A percentile compares a stretch with the other conserved stretches of the same genome.
These are phyloP conservation scores for Colletotrichum karsti DNA, from an alignment of 2,329 filamentous ascomycete species.

Conservation along the genomic window DNA sequence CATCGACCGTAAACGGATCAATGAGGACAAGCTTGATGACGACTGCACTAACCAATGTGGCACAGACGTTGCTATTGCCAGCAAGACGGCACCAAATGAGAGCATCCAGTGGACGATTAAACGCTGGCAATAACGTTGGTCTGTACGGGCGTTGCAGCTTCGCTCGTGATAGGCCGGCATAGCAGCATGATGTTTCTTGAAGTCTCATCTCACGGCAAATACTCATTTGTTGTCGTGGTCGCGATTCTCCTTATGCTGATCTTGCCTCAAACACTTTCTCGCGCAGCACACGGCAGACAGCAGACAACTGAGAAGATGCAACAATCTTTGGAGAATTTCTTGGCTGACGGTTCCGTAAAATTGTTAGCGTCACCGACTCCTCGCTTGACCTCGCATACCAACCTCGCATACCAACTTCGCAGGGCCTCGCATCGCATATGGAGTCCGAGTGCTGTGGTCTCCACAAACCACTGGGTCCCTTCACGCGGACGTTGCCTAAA, in stretches of 20 bases:
- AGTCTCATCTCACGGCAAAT: neutral
- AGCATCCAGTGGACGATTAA: neutral
- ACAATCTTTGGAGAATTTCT: neutral
- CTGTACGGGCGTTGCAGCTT: neutral
- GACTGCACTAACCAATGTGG: neutral
- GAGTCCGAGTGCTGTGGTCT: neutral
- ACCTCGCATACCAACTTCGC: neutral
- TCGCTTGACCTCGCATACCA: neutral
- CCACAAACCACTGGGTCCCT: neutral
- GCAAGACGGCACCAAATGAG: neutral
- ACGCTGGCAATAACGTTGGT: neutral
- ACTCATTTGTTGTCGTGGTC: neutral
- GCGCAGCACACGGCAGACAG: neutral
- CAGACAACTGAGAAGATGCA: neutral
- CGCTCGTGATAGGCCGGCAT: neutral
- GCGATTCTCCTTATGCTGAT: neutral
- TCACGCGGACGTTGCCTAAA: neutral
- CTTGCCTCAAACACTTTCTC: neutral
- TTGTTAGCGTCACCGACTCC: slow-evolving; percentile 24
- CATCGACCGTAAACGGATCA: slow-evolving; percentile 10
- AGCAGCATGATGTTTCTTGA: neutral
- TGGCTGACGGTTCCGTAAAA: neutral
- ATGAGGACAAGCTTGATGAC: slow-evolving; percentile 11
- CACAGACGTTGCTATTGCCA: neutral
- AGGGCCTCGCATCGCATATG: neutral